Conservation (phyloP, 2,329 filamentous ascomycete species). For the Bipolaris gigantea region DNA sequence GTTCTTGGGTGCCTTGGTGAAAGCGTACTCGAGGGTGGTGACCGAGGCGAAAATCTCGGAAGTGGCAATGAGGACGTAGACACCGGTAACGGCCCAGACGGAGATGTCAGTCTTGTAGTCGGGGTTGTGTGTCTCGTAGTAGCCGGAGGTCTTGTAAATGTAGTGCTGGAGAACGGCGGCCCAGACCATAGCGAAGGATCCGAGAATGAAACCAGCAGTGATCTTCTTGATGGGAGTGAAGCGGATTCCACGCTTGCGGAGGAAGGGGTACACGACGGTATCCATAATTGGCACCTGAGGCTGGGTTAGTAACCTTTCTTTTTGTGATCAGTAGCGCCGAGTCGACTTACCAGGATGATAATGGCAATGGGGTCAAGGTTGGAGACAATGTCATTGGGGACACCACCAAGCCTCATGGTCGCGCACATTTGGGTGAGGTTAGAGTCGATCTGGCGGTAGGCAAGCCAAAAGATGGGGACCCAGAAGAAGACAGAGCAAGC, state of each 20-base stretch:
- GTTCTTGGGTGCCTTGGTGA: conserved; percentile 69
- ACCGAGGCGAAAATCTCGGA: conserved; percentile 67
- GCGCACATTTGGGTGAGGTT: conserved; percentile 68
- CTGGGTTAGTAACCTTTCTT: conserved; percentile 64
- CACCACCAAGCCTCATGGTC: conserved; percentile 67
- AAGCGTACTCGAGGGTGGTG: conserved; percentile 72
- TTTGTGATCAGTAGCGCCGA: conserved; percentile 63
- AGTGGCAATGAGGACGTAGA: conserved; percentile 58
- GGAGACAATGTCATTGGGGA: conserved; percentile 76
- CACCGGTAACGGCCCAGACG: conserved; percentile 57
- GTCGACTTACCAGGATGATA: conserved; percentile 61
- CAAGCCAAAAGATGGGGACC: conserved; percentile 67
- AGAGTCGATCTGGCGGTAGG: conserved; percentile 68
- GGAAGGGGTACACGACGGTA: conserved; percentile 65
- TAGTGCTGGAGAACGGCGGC: conserved; percentile 60
- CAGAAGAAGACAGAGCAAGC: conserved; percentile 55
- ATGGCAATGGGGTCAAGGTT: conserved; percentile 77
- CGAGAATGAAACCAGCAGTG: conserved; percentile 68
- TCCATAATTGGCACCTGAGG: conserved; percentile 53
- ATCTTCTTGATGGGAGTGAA: conserved; percentile 80
- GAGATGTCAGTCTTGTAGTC: conserved; percentile 52
- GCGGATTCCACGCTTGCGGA: conserved; percentile 64
- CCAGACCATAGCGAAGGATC: conserved; percentile 62
- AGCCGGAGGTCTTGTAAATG: conserved; percentile 59
- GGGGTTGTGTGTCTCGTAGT: conserved; percentile 45